Evolutionary conservation across 257 asterid genomes (phyloP), one percentile per base, ranked within the genome.

Genomic region (Solanum gracilifrons): DNA sequence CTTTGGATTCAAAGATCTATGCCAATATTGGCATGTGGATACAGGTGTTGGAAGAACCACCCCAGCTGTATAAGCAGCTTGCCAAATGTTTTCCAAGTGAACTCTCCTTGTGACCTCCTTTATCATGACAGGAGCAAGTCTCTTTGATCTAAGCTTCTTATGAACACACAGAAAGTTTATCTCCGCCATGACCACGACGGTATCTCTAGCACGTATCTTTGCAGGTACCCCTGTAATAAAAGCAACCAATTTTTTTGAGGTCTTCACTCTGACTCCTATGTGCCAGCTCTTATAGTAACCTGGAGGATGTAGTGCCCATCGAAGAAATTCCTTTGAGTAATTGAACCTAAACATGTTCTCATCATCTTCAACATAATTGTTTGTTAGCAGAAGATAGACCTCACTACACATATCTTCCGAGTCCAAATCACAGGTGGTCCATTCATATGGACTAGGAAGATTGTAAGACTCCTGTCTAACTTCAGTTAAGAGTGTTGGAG

Each of bases 281-380:
- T 89, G 89, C 91, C 91, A 89, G 55, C 91, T 89, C 89, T 39
- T 79, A 69, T 76, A 87, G 39, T 84, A 89, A 84, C 91, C 91
- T 9, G 91, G 91, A 85, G 91, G 89, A 46, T 87, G 89, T 68
- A 89, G 85, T 46, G 91, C 91, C 91, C 89, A 89, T 33, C 41
- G 88, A 68, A 89, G 91, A 68, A 89, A 89, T 66, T 89, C 91
- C 88, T 85, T 89, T 11, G 91, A 89, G 77, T 89, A 89, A 74
- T 89, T 87, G 73, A 89, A 89, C 77, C 91, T 87, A 46, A 89
- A 89, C 91, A 89, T 87, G 91, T 89, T 89, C 83, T 89, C 91
- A n/a, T 89, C 91, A 48, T 89, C 89, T 85, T 89, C 91, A 1
- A 89, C 91, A 32, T 89, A 89, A 82, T 89, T 87, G 84, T 87